Percentiles rank a stretch among this genome's conserved stretches.
Conservation (phyloP, 768 basidiomycete species). For the Baorangia bicolor region DNA sequence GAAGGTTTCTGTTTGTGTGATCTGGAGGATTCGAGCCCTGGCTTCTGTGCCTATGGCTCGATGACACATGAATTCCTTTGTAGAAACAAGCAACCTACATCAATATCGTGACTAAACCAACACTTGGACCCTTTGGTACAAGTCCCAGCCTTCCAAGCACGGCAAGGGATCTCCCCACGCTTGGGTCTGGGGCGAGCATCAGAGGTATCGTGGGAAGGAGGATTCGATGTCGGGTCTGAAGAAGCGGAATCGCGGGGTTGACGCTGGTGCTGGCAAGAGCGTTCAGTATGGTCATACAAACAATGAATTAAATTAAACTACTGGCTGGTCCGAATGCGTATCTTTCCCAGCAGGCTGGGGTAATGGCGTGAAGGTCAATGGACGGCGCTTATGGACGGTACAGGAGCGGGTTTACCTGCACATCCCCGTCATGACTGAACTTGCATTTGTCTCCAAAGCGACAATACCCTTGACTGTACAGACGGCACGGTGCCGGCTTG, state of each 20-base stretch:
- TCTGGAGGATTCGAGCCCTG: not conserved
- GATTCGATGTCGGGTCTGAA: not conserved
- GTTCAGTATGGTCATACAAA: not conserved
- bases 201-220: conserved; percentile 6
- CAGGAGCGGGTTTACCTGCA: conserved; percentile 1
- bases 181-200: conserved; percentile 23
- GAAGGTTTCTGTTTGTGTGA: not conserved
- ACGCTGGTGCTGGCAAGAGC: not conserved
- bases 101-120: conserved; percentile 32
- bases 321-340: not conserved
- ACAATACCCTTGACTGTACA: conserved; percentile 24
- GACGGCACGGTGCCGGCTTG: conserved; percentile 20
- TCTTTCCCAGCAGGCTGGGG: not conserved
- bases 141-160: conserved; percentile 38
- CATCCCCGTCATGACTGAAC: conserved; percentile 18
- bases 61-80: not conserved
- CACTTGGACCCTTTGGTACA: conserved; percentile 39
- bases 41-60: conserved; percentile 9
- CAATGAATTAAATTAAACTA: not conserved
- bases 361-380: not conserved
- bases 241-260: not conserved
- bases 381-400: not conserved
- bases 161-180: conserved; percentile 21
- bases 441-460: conserved; percentile 28
- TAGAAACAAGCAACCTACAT: conserved; percentile 24